These are phyloP conservation scores for Sesbania bispinosa DNA, from an alignment of 306 rosid genomes.

Conservation along the genomic window DNA sequence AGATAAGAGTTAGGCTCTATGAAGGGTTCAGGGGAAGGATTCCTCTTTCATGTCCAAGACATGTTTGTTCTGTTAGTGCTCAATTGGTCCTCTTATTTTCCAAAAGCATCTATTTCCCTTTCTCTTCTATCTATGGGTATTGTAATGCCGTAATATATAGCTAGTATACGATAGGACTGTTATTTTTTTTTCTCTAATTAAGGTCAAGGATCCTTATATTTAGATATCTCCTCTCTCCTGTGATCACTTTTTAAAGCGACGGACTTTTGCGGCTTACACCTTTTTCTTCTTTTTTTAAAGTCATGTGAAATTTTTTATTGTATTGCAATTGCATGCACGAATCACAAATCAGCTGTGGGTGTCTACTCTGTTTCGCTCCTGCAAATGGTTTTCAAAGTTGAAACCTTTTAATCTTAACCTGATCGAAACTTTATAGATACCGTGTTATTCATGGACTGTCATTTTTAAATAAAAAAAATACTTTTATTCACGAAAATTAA, in stretches of 20 bases:
- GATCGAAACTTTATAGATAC: not conserved
- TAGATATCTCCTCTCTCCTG: not conserved
- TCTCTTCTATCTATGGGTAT: slow-evolving; percentile 24
- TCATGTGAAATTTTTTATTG: not conserved
- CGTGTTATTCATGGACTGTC: not conserved
- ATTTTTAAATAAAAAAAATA: not conserved
- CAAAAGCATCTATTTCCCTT: slow-evolving; percentile 35
- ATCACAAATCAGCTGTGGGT: not conserved
- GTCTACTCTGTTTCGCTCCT: not conserved
- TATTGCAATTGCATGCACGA: slow-evolving; percentile 17
- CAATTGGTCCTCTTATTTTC: slow-evolving; percentile 43
- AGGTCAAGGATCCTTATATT: too few species aligned
- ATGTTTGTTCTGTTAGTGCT: slow-evolving; percentile 45
- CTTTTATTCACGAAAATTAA: not conserved
- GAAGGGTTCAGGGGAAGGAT: too few species aligned
- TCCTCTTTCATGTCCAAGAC: slow-evolving; percentile 44
- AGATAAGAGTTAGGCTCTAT: slow-evolving; percentile 9
- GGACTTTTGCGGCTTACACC: slow-evolving; percentile 45
- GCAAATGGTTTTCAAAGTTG: not conserved
- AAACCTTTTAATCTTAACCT: not conserved
- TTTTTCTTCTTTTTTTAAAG: slow-evolving; percentile 18
- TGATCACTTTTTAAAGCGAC: slow-evolving; percentile 35
- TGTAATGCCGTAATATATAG: too few species aligned
- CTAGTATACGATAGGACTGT: too few species aligned
- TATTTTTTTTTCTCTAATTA: too few species aligned